A percentile compares a stretch with the other conserved stretches of the same genome.
phyloP scores from a whole-genome alignment of 106 monocot genomes.

The Acorus gramineus region DNA sequence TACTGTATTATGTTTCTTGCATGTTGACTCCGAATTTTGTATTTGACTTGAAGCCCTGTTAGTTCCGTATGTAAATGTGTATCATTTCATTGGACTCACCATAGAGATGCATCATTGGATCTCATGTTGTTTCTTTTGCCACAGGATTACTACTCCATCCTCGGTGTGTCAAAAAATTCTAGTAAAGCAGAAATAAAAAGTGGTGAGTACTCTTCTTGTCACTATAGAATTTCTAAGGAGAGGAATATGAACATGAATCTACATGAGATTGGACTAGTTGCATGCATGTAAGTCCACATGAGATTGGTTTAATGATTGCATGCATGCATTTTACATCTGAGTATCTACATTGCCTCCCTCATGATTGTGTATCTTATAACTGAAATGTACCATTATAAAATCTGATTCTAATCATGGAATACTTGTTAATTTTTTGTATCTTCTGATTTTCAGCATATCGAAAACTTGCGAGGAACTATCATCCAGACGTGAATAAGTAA shows the following conservation, averaged over 20 bases:
- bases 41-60: too few species aligned
- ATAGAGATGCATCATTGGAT: background rate
- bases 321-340: background rate
- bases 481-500: conserved; percentile 69
- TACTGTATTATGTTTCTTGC: too few species aligned
- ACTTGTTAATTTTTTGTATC: too few species aligned
- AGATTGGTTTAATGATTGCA: too few species aligned
- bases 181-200: conserved; percentile 98
- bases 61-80: too few species aligned
- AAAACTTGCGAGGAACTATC: conserved; percentile 60
- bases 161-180: conserved; percentile 93
- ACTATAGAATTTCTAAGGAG: background rate
- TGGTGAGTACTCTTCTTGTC: conserved; percentile 32
- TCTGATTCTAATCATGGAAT: too few species aligned
- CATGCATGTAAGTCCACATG: too few species aligned
- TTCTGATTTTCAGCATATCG: conserved; percentile 36
- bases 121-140: background rate
- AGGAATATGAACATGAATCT: background rate
- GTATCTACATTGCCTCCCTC: background rate
- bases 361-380: too few species aligned
- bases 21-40: too few species aligned
- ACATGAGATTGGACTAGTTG: too few species aligned
- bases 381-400: too few species aligned
- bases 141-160: conserved; percentile 92
- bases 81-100: too few species aligned